A percentile compares a stretch with the other conserved stretches of the same genome.
phyloP scores from a whole-genome alignment of 202 grass and related monocot species.

The Bolboschoenoplectus hybrid region DNA sequence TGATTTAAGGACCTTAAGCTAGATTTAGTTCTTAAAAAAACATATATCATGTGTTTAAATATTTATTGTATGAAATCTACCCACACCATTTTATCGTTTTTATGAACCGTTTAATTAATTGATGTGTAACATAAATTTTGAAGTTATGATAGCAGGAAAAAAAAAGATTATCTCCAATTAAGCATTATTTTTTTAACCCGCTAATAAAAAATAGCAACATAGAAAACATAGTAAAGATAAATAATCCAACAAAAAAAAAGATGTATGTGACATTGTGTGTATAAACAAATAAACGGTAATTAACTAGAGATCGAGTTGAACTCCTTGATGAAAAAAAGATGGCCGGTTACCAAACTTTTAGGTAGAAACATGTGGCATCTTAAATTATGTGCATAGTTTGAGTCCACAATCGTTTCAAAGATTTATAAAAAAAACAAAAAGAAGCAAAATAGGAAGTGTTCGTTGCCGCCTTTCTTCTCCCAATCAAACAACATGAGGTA shows the following conservation, averaged over 20 bases:
- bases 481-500: neutral
- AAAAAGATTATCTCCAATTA: neutral
- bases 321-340: neutral
- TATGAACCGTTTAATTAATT: too few species aligned
- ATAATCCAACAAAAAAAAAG: neutral
- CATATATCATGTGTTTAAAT: too few species aligned
- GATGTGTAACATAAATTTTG: too few species aligned
- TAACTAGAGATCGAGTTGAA: neutral
- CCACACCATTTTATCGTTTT: too few species aligned
- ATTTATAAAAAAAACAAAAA: neutral
- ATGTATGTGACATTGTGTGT: neutral
- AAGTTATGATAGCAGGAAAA: neutral
- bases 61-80: too few species aligned
- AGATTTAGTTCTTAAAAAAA: too few species aligned
- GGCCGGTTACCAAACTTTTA: constrained; percentile 32
- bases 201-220: neutral
- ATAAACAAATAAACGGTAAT: constrained; percentile 2
- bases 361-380: neutral
- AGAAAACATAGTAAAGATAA: neutral
- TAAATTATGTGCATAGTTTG: constrained; percentile 13
- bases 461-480: constrained; percentile 9
- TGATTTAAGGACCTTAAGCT: too few species aligned
- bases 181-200: too few species aligned
- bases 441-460: neutral
- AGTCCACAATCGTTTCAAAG: constrained; percentile 11